Evolutionary conservation across 2,329 filamentous ascomycete species (phyloP).

Genomic region (Verticillium nubilum): DNA sequence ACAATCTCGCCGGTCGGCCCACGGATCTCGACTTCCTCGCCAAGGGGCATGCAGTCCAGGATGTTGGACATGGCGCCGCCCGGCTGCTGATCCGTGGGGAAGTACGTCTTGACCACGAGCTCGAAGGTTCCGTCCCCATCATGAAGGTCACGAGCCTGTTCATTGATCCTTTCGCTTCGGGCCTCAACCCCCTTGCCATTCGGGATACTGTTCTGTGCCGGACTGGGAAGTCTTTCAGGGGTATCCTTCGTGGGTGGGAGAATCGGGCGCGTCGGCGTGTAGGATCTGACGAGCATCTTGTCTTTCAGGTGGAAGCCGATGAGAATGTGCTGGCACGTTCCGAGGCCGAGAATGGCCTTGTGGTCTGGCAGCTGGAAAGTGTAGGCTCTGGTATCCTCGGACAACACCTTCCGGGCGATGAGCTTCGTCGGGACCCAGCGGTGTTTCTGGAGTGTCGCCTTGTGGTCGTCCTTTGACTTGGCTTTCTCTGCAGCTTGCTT

Average conservation of each 20-base stretch:
- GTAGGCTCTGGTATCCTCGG: constrained; percentile 37
- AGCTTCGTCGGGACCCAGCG: constrained; percentile 41
- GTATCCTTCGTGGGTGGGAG: constrained; percentile 14
- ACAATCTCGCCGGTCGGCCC: constrained; percentile 45
- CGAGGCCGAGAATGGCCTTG: constrained; percentile 36
- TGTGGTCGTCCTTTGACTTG: constrained; percentile 17
- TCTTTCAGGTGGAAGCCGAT: constrained; percentile 47
- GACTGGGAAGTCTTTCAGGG: background rate
- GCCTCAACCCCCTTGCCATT: background rate
- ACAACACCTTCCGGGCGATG: constrained; percentile 27
- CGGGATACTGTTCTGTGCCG: background rate
- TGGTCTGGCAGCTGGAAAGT: constrained; percentile 37
- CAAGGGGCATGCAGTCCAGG: constrained; percentile 40
- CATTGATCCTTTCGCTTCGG: background rate
- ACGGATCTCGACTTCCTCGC: constrained; percentile 44
- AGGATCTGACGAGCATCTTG: constrained; percentile 42
- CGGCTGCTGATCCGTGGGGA: constrained; percentile 37
- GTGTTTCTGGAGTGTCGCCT: constrained; percentile 33
- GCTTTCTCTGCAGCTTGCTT: constrained; percentile 29
- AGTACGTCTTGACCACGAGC: constrained; percentile 46
- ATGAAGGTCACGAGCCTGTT: background rate
- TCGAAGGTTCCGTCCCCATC: constrained; percentile 40
- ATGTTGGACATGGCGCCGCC: constrained; percentile 50
- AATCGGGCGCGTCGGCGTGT: constrained; percentile 44
- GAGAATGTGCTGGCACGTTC: constrained; percentile 46